Evolutionary conservation across 176 grass and related monocot species (phyloP), one percentile per base, ranked within the genome.

Genomic region (Carex kokanica): DNA sequence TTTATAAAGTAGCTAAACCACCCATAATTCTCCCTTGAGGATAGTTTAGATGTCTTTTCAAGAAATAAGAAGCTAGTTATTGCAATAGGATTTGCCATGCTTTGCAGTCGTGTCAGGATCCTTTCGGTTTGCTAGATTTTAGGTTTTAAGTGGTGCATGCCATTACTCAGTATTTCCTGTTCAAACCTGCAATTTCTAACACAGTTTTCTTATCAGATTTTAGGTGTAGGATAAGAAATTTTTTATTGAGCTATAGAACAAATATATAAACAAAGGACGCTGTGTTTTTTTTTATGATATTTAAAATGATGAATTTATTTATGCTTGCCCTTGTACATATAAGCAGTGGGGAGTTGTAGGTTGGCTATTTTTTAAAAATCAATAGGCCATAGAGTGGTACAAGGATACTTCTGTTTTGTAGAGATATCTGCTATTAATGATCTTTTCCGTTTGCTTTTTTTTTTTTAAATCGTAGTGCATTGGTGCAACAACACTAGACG

Each of bases 401-500:
- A 49, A 73, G 40, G 18, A 49, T 73, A 20, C 10, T 9, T 49
- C 55, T 59, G 1, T 24, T 36, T 24, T 2, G 10, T 74, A 52
- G 70, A 74, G 11, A 74, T 38, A 72, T 61, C 67, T 88, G 3
- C 69, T 83, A 78, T 78, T 54, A 49, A 82, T 64, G 10, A 17
- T 88, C 38, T 83, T 78, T 16, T 86, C 25, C n/a, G 60, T 17
- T 94, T 83, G 9, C 63, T 34, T 0, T 43, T 21, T n/a, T 12
- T 11, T 71, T 41, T 45, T 20, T 47, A 71, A 6, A 56, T 55
- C 14, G 2, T 62, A 99, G 96, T 99, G 96, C 80, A 99, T 99
- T 64, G 96, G 96, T 87, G 96, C 96, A 63, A 99, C 93, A 83
- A 95, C 96, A 8, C 56, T 95, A 23, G 96, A 99, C 85, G 96